phyloP scores from a whole-genome alignment of 306 rosid genomes.

The Senna siamea region DNA sequence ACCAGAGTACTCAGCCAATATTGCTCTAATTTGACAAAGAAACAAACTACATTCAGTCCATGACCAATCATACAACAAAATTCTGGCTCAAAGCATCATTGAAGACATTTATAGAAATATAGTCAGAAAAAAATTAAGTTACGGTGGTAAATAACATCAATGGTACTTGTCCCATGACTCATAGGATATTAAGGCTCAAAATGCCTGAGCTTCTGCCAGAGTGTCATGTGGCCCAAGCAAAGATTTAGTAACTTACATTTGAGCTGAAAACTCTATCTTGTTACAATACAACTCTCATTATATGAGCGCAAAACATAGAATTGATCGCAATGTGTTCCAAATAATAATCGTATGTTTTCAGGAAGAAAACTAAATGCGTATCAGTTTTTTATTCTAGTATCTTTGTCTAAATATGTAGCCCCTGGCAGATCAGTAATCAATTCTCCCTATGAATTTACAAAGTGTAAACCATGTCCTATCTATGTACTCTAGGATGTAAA shows the following conservation, averaged over 20 bases:
- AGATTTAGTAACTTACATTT: not conserved
- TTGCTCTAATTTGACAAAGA: slow-evolving; percentile 65
- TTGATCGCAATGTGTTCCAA: not conserved
- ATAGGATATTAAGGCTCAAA: slow-evolving; percentile 9
- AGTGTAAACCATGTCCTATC: not conserved
- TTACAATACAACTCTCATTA: not conserved
- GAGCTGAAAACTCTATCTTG: not conserved
- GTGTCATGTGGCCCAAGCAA: not conserved
- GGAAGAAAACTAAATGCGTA: not conserved
- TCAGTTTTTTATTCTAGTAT: not conserved
- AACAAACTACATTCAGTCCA: slow-evolving; percentile 31
- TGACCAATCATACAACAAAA: not conserved
- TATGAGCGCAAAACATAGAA: not conserved
- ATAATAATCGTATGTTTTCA: not conserved
- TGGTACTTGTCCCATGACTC: not conserved
- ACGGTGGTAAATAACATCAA: slow-evolving; percentile 25
- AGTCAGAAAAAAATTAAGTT: slow-evolving; percentile 27
- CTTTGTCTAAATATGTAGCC: not conserved
- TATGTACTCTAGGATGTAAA: too few relatives aligned
- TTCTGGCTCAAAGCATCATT: slow-evolving; percentile 16
- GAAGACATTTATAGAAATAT: slow-evolving; percentile 31
- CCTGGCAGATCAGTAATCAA: not conserved
- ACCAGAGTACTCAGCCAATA: slow-evolving; percentile 96
- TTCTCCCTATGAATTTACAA: not conserved
- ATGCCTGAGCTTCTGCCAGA: slow-evolving; percentile 11